A percentile compares a stretch with the other conserved stretches of the same genome.
phyloP scores from a whole-genome alignment of 805 yeast species.

The Kregervanrija delftensis region DNA sequence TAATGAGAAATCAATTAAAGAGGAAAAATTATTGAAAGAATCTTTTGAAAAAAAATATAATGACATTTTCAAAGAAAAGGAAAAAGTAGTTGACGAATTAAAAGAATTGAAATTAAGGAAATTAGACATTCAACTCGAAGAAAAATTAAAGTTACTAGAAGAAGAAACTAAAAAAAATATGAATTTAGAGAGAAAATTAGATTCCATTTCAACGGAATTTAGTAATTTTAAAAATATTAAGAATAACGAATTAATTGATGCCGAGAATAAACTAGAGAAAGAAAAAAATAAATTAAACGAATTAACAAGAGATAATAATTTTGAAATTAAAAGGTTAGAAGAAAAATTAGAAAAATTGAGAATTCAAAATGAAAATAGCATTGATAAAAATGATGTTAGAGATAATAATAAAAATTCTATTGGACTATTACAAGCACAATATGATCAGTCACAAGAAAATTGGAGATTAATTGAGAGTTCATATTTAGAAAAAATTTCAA shows the following conservation, averaged over 20 bases:
- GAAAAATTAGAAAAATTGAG: slow-evolving; percentile 63
- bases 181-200: slow-evolving; percentile 17
- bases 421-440: slow-evolving; percentile 60
- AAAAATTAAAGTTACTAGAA: slow-evolving; percentile 26
- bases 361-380: slow-evolving; percentile 45
- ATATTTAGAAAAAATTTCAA: slow-evolving; percentile 41
- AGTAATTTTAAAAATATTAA: slow-evolving; percentile 17
- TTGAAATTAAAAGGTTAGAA: slow-evolving; percentile 56
- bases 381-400: neutral
- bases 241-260: slow-evolving; percentile 11
- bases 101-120: slow-evolving; percentile 29
- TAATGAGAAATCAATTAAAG: slow-evolving; percentile 10
- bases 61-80: slow-evolving; percentile 18
- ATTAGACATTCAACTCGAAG: slow-evolving; percentile 26
- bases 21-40: slow-evolving; percentile 27
- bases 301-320: slow-evolving; percentile 25
- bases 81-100: slow-evolving; percentile 21
- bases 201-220: slow-evolving; percentile 16
- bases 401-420: slow-evolving; percentile 8
- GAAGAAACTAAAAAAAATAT: slow-evolving; percentile 23
- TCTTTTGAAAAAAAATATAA: slow-evolving; percentile 20
- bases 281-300: slow-evolving; percentile 22
- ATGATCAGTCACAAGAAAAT: slow-evolving; percentile 68
- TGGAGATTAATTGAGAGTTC: slow-evolving; percentile 78
- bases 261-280: slow-evolving; percentile 24